A percentile compares a stretch with the other conserved stretches of the same genome.
Conservation (phyloP, 768 basidiomycete genomes). For the Mycena metata region DNA sequence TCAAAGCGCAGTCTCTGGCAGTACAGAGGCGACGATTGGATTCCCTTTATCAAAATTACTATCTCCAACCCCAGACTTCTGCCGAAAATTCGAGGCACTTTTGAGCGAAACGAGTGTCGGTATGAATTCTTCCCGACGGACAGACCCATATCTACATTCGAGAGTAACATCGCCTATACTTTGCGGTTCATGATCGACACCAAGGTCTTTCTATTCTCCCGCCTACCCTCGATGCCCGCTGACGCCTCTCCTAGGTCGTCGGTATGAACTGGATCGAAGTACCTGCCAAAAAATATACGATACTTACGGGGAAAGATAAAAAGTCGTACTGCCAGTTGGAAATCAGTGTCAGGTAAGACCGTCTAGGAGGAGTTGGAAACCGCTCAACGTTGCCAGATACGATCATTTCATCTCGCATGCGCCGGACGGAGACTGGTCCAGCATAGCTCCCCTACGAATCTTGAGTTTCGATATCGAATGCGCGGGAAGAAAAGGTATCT, state of each 20-base stretch:
- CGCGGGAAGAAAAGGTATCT: constrained; percentile 96
- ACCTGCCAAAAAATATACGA: constrained; percentile 82
- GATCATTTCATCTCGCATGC: constrained; percentile 90
- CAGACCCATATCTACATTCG: constrained; percentile 75
- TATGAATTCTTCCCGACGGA: constrained; percentile 72
- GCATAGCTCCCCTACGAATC: constrained; percentile 92
- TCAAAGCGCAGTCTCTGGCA: constrained; percentile 86
- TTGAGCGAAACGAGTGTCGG: constrained; percentile 81
- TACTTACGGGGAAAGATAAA: constrained; percentile 69
- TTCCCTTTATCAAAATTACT: constrained; percentile 89
- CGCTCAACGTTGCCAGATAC: constrained; percentile 63
- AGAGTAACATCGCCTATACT: constrained; percentile 93
- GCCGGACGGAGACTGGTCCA: constrained; percentile 93
- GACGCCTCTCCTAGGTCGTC: constrained; percentile 70
- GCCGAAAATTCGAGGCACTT: constrained; percentile 88
- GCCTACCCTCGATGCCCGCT: background rate
- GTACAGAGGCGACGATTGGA: constrained; percentile 84
- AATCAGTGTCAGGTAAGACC: constrained; percentile 75
- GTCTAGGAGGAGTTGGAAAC: constrained; percentile 12
- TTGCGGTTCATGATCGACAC: constrained; percentile 99
- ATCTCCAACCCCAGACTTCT: constrained; percentile 79
- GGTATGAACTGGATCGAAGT: constrained; percentile 99
- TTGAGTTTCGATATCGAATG: constrained; percentile 99
- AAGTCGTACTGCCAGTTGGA: constrained; percentile 93
- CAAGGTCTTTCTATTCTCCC: constrained; percentile 64